Base-by-base conservation (phyloP, 306 rosid species). In the Rubus idaeus region DNA sequence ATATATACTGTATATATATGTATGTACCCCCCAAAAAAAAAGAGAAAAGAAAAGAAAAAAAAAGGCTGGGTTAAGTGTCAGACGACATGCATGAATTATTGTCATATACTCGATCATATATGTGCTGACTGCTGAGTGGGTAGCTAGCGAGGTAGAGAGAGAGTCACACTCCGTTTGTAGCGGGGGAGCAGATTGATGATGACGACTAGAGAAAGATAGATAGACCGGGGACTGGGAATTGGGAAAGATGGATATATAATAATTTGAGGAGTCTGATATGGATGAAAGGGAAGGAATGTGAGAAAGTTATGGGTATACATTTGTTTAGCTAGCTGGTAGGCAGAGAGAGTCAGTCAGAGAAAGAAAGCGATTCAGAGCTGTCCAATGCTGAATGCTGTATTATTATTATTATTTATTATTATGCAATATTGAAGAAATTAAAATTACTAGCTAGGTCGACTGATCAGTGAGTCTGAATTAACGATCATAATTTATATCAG, bases 121-220 rank as follows among this genome's bases (percentile, higher is more conserved):
- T 70, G 72, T 72, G 46, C 1, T 4, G 5, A 42, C 2, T 42
- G 55, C n/a, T 64, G 70, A 64, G 21, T 16, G 68, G 21, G 10
- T 39, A 39, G 68, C 68, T 49, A 65, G 76, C 57, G 44, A 60
- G 70, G n/a, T n/a, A 67, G 62, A 75, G 78, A 83, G 56, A 62
- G 61, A 41, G 81, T 1, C 64, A 73, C 64, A 76, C 75, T 58
- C 80, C 92, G 90, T 81, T 80, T 80, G 88, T n/a, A 79, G 85
- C 87, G 88, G 93, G 96, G 97, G 90, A 91, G 87, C 87, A 88
- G 84, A 85, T 84, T 81, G 85, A 88, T 86, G 89, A 91, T 86
- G 89, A 91, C 85, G 67, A 62, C 35, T 30, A 30, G 67, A 14
- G n/a, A 61, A 61, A 10, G 8, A 20, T 56, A 30, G 41, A 61